phyloP scores from a whole-genome alignment of 140 eudicot genomes.

The Anethum foeniculum region DNA sequence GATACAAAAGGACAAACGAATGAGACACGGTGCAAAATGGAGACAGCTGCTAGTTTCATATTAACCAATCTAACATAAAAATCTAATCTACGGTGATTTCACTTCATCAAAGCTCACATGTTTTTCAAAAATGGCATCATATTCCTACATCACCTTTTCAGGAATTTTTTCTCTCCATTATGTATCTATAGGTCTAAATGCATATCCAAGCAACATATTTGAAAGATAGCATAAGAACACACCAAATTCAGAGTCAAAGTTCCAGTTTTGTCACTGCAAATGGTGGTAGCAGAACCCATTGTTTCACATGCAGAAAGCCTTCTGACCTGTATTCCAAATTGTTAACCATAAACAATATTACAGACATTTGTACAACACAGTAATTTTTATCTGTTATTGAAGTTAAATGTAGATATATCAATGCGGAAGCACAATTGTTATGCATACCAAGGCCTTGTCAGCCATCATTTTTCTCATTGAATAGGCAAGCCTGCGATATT shows the following conservation, averaged over 20 bases:
- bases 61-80: neutral
- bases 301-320: slow-evolving; percentile 96
- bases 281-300: slow-evolving; percentile 96
- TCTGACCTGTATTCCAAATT: slow-evolving; percentile 42
- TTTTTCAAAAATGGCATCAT: neutral
- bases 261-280: slow-evolving; percentile 98
- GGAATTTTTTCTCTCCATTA: neutral
- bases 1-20: neutral
- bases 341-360: neutral
- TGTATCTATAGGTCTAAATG: neutral
- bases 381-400: neutral
- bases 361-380: neutral
- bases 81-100: neutral
- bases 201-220: neutral
- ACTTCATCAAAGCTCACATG: neutral
- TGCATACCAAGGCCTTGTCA: slow-evolving; percentile 89
- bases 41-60: neutral
- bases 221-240: slow-evolving; percentile 4
- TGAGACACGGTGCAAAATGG: neutral
- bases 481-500: slow-evolving; percentile 75
- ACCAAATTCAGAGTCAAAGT: slow-evolving; percentile 87
- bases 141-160: neutral
- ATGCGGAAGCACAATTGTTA: neutral
- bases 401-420: neutral
- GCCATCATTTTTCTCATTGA: slow-evolving; percentile 97